Evolutionary conservation across 139 green algal genomes (phyloP), one percentile per base, ranked within the genome.

Genomic region (Auxenochlorella protothecoides): DNA sequence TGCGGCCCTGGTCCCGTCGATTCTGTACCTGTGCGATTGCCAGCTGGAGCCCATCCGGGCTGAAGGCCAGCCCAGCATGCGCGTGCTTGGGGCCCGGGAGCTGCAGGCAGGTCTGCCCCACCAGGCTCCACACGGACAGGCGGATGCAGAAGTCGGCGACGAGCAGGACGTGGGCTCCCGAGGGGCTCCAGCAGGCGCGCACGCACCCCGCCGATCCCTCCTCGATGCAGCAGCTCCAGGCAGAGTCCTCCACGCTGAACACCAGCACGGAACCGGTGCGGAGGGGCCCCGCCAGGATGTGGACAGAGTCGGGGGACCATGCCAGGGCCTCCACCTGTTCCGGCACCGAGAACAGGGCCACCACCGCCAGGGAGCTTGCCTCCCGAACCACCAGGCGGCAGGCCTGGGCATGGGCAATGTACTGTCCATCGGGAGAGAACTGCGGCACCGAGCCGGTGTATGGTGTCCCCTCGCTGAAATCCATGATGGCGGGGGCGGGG

Each of bases 181-280:
- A 71, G 3, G 85, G 85, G 5, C 67, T 67, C 87, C 87, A 85
- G 0, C 67, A 76, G 0, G 81, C 86, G 59, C 74, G 63, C 16
- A 65, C 53, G 5, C 86, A 59, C 13, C 83, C 86, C 55, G 89
- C 89, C 2, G 88, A 83, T 2, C 86, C 88, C 76, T 96, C 90
- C 55, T 95, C 87, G 55, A 97, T 92, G 68, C 87, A 91, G 82
- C 91, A 97, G 5, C 74, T 87, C 89, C 90, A 97, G n/a, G 14
- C 6, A 6, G n/a, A 66, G 14, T 66, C 69, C 6, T 61, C 69
- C 27, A 76, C 55, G 8, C 72, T 71, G 16, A 79, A 82, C 54
- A 88, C 81, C 83, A 96, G 91, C 11, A 95, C 79, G 5, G 90
- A 83, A 8, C 80, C 76, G 0, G 87, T 73, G 2, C 73, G 77